Conservation (phyloP, 768 basidiomycete genomes). For the Xerocomellus intermedius region DNA sequence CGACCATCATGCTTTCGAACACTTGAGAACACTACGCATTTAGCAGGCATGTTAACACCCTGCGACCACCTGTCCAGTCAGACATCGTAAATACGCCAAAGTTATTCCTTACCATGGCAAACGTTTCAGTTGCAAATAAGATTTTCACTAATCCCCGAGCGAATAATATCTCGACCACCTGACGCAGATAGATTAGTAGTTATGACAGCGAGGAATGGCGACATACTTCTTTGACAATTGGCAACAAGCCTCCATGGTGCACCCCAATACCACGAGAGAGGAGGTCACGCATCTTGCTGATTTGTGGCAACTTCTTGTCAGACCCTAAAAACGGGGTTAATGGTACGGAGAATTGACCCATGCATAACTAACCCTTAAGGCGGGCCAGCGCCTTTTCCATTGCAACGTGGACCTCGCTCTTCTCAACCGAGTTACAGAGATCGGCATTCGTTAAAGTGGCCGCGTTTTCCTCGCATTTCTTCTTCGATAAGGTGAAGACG, state of each 20-base stretch:
- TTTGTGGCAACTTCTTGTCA: slow-evolving; percentile 92
- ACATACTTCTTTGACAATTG: slow-evolving; percentile 92
- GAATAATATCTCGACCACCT: slow-evolving; percentile 97
- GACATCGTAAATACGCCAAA: slow-evolving; percentile 3
- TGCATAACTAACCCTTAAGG: slow-evolving; percentile 66
- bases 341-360: not conserved
- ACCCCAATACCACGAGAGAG: slow-evolving; percentile 93
- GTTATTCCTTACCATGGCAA: slow-evolving; percentile 78
- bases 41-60: slow-evolving; percentile 99
- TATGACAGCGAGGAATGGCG: not conserved
- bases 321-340: slow-evolving; percentile 52
- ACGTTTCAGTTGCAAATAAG: slow-evolving; percentile 97
- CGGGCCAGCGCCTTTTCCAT: slow-evolving; percentile 90
- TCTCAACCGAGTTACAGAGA: slow-evolving; percentile 85
- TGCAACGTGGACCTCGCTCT: slow-evolving; percentile 94
- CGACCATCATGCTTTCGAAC: slow-evolving; percentile 95
- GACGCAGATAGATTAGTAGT: slow-evolving; percentile 8
- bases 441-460: slow-evolving; percentile 84
- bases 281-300: slow-evolving; percentile 83
- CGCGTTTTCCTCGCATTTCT: slow-evolving; percentile 95
- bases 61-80: slow-evolving; percentile 31
- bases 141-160: slow-evolving; percentile 94
- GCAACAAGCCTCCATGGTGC: slow-evolving; percentile 94
- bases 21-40: slow-evolving; percentile 93
- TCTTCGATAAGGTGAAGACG: slow-evolving; percentile 96